phyloP scores from a whole-genome alignment of 2,329 filamentous ascomycete species.

The Parastagonospora avenae region DNA sequence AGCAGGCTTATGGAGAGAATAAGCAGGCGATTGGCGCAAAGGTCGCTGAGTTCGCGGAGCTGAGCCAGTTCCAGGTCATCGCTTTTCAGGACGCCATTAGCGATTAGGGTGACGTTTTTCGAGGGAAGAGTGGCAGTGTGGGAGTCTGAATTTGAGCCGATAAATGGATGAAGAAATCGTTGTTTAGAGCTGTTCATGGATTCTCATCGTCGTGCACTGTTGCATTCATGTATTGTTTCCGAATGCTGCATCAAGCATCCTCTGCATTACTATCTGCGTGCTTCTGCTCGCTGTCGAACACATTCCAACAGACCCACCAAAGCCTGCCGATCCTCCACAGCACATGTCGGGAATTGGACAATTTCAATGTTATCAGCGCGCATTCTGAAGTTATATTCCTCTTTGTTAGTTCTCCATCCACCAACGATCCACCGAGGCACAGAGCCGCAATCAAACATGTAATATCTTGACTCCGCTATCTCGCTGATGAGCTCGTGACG shows the following conservation, averaged over 20 bases:
- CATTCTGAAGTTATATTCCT: too few relatives aligned
- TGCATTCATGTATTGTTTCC: too few relatives aligned
- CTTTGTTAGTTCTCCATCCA: not conserved
- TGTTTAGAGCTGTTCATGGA: not conserved
- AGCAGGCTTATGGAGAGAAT: constrained; percentile 7
- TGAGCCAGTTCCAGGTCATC: constrained; percentile 11
- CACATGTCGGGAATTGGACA: too few relatives aligned
- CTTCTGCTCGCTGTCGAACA: too few relatives aligned
- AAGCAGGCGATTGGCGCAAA: constrained; percentile 9
- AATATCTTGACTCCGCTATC: not conserved
- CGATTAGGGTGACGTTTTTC: not conserved
- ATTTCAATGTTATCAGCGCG: too few relatives aligned
- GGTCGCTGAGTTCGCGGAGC: constrained; percentile 7
- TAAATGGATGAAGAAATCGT: not conserved
- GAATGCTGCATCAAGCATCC: too few relatives aligned
- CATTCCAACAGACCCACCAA: too few relatives aligned
- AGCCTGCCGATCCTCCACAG: too few relatives aligned
- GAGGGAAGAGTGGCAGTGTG: not conserved
- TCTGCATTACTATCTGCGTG: too few relatives aligned
- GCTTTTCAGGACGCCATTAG: constrained; percentile 11
- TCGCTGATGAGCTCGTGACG: constrained; percentile 4
- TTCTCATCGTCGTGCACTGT: too few relatives aligned
- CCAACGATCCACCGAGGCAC: not conserved
- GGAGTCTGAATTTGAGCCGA: not conserved
- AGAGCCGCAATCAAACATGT: not conserved